Base-by-base conservation (phyloP, 1,284 basidiomycete genomes). In the Marasmius sp. region DNA sequence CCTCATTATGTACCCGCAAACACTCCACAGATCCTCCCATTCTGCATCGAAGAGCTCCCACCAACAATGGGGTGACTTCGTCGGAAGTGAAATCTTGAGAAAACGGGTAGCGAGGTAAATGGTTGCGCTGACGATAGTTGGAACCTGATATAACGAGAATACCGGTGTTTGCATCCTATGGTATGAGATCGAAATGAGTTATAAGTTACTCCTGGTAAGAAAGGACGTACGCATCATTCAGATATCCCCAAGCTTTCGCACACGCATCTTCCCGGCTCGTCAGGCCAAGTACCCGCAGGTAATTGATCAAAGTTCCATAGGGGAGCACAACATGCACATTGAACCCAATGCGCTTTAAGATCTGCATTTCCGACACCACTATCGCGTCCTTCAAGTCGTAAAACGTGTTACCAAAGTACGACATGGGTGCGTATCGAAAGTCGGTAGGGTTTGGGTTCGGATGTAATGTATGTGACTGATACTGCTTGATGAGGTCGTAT, bases 321-420 rank as follows among this genome's bases (percentile, higher is more conserved):
- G 97, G 96, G 47, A 98, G 79, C 14, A 93, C 91, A 54, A 97
- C 94, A 69, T 91, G 82, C 57, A 95, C 91, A 69, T 95, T 91
- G 77, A 95, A 95, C 3, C 92, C 93, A 11, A 95, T 83, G 41
- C 95, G 86, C 77, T 99, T 99, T 65, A 99, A 83, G 18, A 99
- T 86, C 73, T 99, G 97, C 94, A 99, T 98, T 77, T 99, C 97
- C 1, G 92, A 89, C 14, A 97, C 90, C 22, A 98, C 94, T 51
- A 98, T 79, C 5, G 92, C 89, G 69, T 97, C 95, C 71, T 94
- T 95, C 67, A 92, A 79, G 64, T 94, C 91, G 75, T 95, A 94
- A 68, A 95, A 97, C 0, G 85, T 85, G 63, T 83, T 82, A 8
- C 90, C 86, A 71, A 93, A 94, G 75, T 95, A 96, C 20, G 90